phyloP scores from a whole-genome alignment of 495 filamentous ascomycete genomes.

The Neurospora sp. region DNA sequence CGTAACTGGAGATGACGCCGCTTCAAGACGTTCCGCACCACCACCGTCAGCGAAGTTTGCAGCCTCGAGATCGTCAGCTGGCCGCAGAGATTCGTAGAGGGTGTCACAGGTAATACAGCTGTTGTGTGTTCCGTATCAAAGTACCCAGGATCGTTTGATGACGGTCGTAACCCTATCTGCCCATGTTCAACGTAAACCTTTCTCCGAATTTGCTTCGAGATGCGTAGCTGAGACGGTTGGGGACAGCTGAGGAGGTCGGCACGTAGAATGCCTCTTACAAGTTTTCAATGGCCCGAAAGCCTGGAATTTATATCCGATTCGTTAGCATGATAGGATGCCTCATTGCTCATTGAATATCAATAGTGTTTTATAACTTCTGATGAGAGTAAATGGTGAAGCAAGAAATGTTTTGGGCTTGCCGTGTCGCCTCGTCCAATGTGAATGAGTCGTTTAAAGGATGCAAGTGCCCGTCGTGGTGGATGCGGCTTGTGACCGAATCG shows the following conservation, averaged over 20 bases:
- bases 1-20: background rate
- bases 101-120: background rate
- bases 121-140: background rate
- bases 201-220: background rate
- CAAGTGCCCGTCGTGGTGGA: background rate
- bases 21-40: background rate
- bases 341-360: background rate
- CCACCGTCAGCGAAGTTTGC: background rate
- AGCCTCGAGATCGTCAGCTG: background rate
- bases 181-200: background rate
- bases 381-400: background rate
- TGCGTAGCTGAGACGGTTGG: background rate
- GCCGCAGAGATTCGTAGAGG: background rate
- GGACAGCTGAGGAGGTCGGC: background rate
- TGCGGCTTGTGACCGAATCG: background rate
- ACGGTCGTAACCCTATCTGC: background rate
- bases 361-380: background rate
- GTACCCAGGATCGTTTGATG: background rate
- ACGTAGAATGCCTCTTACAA: background rate
- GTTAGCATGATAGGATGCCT: background rate
- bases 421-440: background rate
- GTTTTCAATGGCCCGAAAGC: background rate
- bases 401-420: background rate
- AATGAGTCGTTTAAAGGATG: background rate
- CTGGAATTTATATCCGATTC: background rate